phyloP scores from a whole-genome alignment of 192 early-diverging fungal genomes.

The Pilobolus umbonatus region DNA sequence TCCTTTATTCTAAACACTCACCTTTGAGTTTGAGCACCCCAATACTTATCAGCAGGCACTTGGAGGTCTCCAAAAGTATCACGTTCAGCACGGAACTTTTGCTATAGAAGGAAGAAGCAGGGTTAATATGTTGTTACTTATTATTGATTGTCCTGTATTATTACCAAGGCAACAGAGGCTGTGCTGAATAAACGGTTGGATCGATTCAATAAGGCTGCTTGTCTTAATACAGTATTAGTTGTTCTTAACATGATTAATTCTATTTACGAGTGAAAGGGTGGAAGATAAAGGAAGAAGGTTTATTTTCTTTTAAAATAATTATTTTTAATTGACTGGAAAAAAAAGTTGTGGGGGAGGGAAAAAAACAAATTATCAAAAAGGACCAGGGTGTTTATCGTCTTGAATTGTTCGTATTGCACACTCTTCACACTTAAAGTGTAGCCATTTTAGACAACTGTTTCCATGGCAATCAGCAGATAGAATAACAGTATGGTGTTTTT shows the following conservation, averaged over 20 bases:
- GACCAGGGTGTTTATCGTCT: too few species aligned
- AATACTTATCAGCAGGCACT: constrained; percentile 94
- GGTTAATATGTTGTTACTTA: neutral
- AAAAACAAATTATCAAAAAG: too few species aligned
- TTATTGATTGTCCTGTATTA: neutral
- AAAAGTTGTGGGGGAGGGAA: constrained; percentile 7
- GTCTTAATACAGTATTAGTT: constrained; percentile 20
- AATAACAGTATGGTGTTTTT: too few species aligned
- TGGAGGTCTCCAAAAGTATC: constrained; percentile 95
- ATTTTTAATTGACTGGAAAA: constrained; percentile 7
- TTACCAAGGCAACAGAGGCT: constrained; percentile 30
- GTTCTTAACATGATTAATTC: constrained; percentile 28
- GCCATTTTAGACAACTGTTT: too few species aligned
- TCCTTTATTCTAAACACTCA: constrained; percentile 24
- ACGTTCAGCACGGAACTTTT: constrained; percentile 67
- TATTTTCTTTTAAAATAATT: neutral
- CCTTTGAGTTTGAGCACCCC: constrained; percentile 96
- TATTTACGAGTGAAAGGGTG: neutral
- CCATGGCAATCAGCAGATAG: too few species aligned
- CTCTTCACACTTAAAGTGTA: too few species aligned
- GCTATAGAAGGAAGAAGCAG: constrained; percentile 32
- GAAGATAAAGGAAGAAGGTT: neutral
- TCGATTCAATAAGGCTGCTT: constrained; percentile 10
- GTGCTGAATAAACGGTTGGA: constrained; percentile 28
- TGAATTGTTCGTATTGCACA: too few species aligned